phyloP scores from a whole-genome alignment of 202 grass and related monocot genomes.

The Schoenoplectus triqueter region DNA sequence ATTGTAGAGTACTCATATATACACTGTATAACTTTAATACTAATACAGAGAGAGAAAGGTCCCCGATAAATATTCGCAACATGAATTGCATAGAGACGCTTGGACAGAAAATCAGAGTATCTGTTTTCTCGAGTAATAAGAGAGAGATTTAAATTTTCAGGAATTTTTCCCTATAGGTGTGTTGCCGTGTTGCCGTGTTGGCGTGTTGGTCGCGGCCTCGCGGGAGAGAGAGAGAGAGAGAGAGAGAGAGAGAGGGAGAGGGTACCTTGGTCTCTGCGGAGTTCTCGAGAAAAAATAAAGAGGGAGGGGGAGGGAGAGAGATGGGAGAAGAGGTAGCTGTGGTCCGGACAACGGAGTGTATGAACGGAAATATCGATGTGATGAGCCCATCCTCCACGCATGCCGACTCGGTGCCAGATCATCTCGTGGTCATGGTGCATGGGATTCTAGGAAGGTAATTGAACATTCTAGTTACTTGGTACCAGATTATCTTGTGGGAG shows the following conservation, averaged over 20 bases:
- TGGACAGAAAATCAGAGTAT: background rate
- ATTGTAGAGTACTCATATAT: too few relatives aligned
- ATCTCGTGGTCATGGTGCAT: constrained; percentile 81
- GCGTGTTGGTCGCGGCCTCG: background rate
- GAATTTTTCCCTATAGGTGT: background rate
- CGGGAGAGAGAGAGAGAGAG: background rate
- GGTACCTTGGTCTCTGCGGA: too few relatives aligned
- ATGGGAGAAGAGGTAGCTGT: constrained; percentile 39
- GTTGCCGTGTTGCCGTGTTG: background rate
- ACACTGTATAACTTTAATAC: too few relatives aligned
- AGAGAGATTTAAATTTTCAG: constrained; percentile 29
- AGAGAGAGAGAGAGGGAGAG: too few relatives aligned
- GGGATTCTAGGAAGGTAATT: constrained; percentile 76
- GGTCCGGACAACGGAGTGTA: constrained; percentile 16
- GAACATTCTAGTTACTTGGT: background rate
- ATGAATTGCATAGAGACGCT: background rate
- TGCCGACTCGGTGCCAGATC: constrained; percentile 43
- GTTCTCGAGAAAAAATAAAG: too few relatives aligned
- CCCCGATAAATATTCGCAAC: background rate
- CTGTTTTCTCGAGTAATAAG: constrained; percentile 21
- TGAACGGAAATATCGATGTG: constrained; percentile 10
- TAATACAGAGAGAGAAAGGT: background rate
- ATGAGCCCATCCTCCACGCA: constrained; percentile 24
- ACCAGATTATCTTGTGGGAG: background rate
- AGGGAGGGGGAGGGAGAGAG: background rate